Evolutionary conservation across 1,139 yeast species (phyloP).

Genomic region (Zygoascus meyerae): DNA sequence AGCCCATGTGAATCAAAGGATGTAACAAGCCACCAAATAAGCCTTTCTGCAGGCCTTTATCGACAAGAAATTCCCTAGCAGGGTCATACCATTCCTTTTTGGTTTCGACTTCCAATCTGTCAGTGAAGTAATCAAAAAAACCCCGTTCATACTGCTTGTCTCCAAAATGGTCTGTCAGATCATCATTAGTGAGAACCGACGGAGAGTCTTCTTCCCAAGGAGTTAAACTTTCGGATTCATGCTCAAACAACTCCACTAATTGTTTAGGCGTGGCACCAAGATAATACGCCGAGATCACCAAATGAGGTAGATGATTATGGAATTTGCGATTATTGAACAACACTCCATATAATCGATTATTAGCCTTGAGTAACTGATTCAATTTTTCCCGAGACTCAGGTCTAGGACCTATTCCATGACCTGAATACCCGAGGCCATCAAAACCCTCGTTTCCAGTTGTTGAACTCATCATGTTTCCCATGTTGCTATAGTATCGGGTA

Average conservation of each 20-base stretch:
- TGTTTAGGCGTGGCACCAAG: conserved; percentile 24
- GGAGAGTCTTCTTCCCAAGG: conserved; percentile 33
- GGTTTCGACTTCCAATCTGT: conserved; percentile 25
- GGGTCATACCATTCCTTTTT: conserved; percentile 28
- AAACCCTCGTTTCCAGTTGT: not conserved
- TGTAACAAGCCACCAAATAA: conserved; percentile 28
- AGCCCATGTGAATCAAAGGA: conserved; percentile 33
- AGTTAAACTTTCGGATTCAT: conserved; percentile 15
- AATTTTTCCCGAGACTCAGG: conserved; percentile 4
- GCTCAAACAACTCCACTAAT: conserved; percentile 25
- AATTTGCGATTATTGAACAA: conserved; percentile 27
- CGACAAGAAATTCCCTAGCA: conserved; percentile 17
- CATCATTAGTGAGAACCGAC: conserved; percentile 30
- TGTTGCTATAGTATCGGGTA: not conserved
- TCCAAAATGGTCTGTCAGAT: conserved; percentile 30
- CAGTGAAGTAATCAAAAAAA: conserved; percentile 30
- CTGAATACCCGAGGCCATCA: conserved; percentile 9
- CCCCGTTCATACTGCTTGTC: conserved; percentile 28
- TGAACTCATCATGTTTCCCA: conserved; percentile 5
- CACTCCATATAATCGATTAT: conserved; percentile 28
- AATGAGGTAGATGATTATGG: conserved; percentile 33
- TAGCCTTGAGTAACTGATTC: conserved; percentile 16
- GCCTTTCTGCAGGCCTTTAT: conserved; percentile 20
- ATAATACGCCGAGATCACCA: conserved; percentile 19
- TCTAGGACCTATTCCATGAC: conserved; percentile 1